phyloP scores from a whole-genome alignment of 2,329 filamentous ascomycete species.

The Nemania abortiva region DNA sequence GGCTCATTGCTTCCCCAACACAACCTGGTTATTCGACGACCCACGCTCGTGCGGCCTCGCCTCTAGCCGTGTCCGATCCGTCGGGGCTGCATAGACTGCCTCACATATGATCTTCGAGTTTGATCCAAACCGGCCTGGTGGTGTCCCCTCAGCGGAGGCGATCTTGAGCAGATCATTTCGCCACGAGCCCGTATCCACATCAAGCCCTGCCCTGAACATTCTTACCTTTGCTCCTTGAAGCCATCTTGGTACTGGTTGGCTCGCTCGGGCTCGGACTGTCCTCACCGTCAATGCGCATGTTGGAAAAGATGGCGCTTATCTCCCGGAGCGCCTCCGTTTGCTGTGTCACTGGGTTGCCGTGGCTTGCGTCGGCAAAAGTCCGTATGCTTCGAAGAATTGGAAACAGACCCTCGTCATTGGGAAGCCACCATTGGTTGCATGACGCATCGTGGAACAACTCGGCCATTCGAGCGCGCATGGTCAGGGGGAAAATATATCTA shows the following conservation, averaged over 20 bases:
- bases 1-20: slow-evolving; percentile 23
- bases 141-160: not conserved
- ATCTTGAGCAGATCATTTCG: slow-evolving; percentile 12
- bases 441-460: slow-evolving; percentile 78
- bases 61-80: not conserved
- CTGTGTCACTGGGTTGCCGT: slow-evolving; percentile 67
- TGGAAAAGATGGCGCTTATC: slow-evolving; percentile 79
- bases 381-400: slow-evolving; percentile 81
- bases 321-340: slow-evolving; percentile 77
- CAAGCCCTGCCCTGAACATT: slow-evolving; percentile 32
- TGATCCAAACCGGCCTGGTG: slow-evolving; percentile 20
- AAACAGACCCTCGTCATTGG: slow-evolving; percentile 80
- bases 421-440: slow-evolving; percentile 88
- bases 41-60: slow-evolving; percentile 9
- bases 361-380: slow-evolving; percentile 83
- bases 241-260: slow-evolving; percentile 35
- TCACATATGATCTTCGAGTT: slow-evolving; percentile 17
- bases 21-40: slow-evolving; percentile 22
- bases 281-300: slow-evolving; percentile 63
- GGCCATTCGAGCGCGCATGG: slow-evolving; percentile 80
- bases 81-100: slow-evolving; percentile 15
- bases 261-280: slow-evolving; percentile 30
- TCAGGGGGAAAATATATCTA: slow-evolving; percentile 86
- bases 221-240: slow-evolving; percentile 33
- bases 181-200: not conserved